Evolutionary conservation across 2,329 filamentous ascomycete species (phyloP), one percentile per base, ranked within the genome.

Genomic region (Aureobasidium sp.): DNA sequence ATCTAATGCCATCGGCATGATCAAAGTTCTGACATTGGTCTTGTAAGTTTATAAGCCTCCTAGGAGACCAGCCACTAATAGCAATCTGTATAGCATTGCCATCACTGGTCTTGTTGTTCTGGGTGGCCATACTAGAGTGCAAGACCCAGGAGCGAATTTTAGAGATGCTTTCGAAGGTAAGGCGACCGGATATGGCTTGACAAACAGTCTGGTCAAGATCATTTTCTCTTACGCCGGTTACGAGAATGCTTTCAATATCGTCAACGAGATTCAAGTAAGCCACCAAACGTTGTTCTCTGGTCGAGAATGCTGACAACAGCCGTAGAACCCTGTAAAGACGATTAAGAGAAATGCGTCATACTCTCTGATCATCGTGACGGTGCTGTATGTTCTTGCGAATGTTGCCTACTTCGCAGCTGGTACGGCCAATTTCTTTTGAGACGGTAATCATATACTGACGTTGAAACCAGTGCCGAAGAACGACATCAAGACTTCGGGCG

Each of bases 21-120:
- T 88, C 41, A 89, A 89, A 67, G 70, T 88, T 3, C 67, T 82
- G 17, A 87, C 84, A 0, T 73, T 89, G 2, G 65, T 87, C n/a
- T 86, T 88, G 75, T 75, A 68, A 44, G 72, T 50, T 2, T 1
- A 27, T 34, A 3, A 27, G 20, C 15, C 24, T 29, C 2, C 20
- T 43, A 9, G 37, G 29, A 17, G 3, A 17, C 24, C 39, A 15
- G 53, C 15, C 20, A 15, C 29, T 46, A 27, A 44, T 8, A 9
- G 27, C n/a, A 37, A 29, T 24, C 13, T 29, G 15, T 10, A 8
- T 27, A 64, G 46, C 52, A 68, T 71, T 37, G 65, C 64, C 10
- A 68, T 71, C 43, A 81, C 83, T 0, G 86, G 85, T 0, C 74
- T 87, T 1, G 84, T 87, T 2, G 82, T 87, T 3, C 78, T 88